phyloP scores from a whole-genome alignment of 352 stramenopile species.

The Phytophthora nicotianae region DNA sequence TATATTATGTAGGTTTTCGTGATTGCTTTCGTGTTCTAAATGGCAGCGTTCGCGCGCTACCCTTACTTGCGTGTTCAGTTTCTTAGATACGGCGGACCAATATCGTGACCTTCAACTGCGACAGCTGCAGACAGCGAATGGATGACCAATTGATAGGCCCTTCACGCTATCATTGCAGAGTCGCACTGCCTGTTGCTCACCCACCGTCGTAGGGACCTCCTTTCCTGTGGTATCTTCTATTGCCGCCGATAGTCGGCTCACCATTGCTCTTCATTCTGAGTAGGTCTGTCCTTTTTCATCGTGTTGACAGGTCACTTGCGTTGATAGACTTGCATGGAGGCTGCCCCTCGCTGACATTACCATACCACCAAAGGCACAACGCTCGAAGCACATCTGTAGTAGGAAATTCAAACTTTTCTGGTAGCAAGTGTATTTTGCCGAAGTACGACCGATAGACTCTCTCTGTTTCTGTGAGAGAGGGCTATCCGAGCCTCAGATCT shows the following conservation, averaged over 20 bases:
- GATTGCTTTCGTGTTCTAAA: neutral
- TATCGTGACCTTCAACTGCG: neutral
- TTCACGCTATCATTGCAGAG: neutral
- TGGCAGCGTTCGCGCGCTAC: neutral
- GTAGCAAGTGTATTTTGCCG: neutral
- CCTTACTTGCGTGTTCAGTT: neutral
- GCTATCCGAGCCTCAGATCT: no score
- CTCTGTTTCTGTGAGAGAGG: no score
- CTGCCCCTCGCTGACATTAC: neutral
- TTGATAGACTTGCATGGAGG: neutral
- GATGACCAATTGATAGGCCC: neutral
- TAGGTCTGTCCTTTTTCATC: neutral
- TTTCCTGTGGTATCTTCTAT: neutral
- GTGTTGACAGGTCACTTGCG: neutral
- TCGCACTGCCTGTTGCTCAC: neutral
- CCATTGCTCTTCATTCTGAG: neutral
- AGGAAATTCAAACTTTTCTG: neutral
- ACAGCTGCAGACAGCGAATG: neutral
- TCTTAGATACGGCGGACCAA: neutral
- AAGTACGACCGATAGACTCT: no score
- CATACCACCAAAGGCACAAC: neutral
- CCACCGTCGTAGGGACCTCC: neutral
- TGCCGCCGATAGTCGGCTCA: neutral
- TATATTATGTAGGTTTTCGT: neutral
- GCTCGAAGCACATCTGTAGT: neutral